Base-by-base conservation (phyloP, 345 rosid genomes). In the Anacardium occidentale region DNA sequence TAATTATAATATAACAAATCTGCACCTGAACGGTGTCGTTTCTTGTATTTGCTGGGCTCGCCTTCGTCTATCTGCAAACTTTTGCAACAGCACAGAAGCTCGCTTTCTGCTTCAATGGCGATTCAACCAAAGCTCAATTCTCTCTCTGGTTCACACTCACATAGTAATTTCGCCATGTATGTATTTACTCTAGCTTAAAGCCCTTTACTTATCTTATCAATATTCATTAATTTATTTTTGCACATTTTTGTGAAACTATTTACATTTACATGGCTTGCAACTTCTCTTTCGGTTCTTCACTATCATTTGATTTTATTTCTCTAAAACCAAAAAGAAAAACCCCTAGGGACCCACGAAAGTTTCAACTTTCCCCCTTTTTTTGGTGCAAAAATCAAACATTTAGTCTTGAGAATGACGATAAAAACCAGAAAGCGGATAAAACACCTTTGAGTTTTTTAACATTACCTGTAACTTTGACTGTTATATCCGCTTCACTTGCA, bases 381-480 rank as follows among this genome's bases (percentile, higher is more conserved):
- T 78, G 80, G 34, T 88, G 89, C 73, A 81, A 84, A 59, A 76
- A 69, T 56, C 80, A 62, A 40, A 60, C 26, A n/a, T 52, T 67
- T 45, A 62, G 58, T 65, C 51, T 17, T 66, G 61, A 71, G 21
- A 78, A 70, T 17, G 52, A 62, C 22, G 64, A 53, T 42, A 78
- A 81, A 66, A 74, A 58, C 13, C 76, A 63, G 21, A 78, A 80
- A 59, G 0, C 69, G 59, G 80, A 66, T 63, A 69, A 64, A 63
- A 76, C 65, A 68, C 79, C 75, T 68, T 79, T 85, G 77, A 81
- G 78, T 83, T 76, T 84, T 65, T 84, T 93, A 44, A 75, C 86
- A 7, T 3, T 91, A 63, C 94, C 98, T 22, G 42, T 89, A 26
- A 93, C 96, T 71, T 87, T 91, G 56, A 86, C 94, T 24, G 71